Conservation (phyloP, 2,329 filamentous ascomycete species). For the Claviceps humidiphila region DNA sequence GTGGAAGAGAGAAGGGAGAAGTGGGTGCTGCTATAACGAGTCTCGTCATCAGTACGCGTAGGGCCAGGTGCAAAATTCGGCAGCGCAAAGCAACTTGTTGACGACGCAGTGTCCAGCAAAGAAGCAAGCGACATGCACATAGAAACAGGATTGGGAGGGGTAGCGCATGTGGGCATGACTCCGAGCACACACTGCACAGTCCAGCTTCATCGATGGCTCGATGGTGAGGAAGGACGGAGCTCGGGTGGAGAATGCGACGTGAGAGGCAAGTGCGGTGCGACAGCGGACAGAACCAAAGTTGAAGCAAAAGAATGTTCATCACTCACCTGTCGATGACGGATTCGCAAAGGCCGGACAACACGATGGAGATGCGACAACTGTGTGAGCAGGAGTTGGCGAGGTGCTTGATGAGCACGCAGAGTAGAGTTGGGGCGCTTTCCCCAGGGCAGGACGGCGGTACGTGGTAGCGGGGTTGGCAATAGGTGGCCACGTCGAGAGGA, state of each 20-base stretch:
- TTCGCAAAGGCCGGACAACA: neutral
- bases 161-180: neutral
- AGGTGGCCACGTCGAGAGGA: neutral
- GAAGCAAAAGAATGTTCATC: neutral
- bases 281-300: neutral
- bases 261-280: neutral
- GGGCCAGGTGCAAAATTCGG: neutral
- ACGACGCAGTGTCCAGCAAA: neutral
- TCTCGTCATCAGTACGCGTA: neutral
- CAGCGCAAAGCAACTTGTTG: neutral
- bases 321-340: neutral
- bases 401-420: neutral
- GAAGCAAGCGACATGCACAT: neutral
- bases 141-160: neutral
- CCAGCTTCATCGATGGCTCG: neutral
- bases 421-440: neutral
- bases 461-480: neutral
- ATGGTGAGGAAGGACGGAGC: neutral
- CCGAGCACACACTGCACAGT: neutral
- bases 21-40: neutral
- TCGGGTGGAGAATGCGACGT: neutral
- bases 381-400: neutral
- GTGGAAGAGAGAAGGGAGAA: neutral
- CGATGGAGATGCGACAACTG: neutral
- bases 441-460: slow-evolving; percentile 2